Evolutionary conservation across 306 rosid species (phyloP), one percentile per base, ranked within the genome.

Genomic region (Senna tora): DNA sequence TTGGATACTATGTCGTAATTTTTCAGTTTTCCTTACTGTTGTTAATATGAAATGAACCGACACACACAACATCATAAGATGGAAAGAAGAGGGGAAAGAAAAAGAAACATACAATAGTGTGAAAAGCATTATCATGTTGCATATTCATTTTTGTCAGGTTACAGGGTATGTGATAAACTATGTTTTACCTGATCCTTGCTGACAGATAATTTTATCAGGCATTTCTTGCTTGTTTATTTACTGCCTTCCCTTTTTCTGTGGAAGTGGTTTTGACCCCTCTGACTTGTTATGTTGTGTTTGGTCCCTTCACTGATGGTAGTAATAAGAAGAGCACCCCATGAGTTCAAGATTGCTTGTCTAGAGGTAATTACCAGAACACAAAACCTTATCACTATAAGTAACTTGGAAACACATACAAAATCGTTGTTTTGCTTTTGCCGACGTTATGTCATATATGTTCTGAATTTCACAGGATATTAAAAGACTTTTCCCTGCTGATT

Each of bases 261-360:
- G 36, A 60, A 47, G 51, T 30, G 45, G 45, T 30, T 71, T 30
- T 13, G 5, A 52, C 47, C 28, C 39, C 54, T 47, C 75, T 83
- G 80, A 75, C 67, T 73, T 67, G 72, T 33, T 72, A 11, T 69
- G 71, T 73, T 80, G 51, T 74, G 69, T 71, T 75, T 70, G 61
- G 36, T 2, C 47, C 58, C 34, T 68, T 73, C 50, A 14, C 61
- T 76, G 53, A 77, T 85, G 65, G 58, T 86, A 94, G 99, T 94
- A 34, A 90, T 94, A 78, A 82, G 99, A 89, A 88, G 99, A 85
- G 97, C 99, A 65, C 99, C 99, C 7, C 99, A 94, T 41, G 99
- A 94, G 76, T 94, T 94, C 87, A 94, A 94, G 88, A 94, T 94
- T 64, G 97, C 97, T 16, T 94, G 99, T 79, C 85, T 94, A 78